These are phyloP conservation scores for Neostapfia colusana DNA, from an alignment of 176 grass and related monocot genomes.

Conservation along the genomic window DNA sequence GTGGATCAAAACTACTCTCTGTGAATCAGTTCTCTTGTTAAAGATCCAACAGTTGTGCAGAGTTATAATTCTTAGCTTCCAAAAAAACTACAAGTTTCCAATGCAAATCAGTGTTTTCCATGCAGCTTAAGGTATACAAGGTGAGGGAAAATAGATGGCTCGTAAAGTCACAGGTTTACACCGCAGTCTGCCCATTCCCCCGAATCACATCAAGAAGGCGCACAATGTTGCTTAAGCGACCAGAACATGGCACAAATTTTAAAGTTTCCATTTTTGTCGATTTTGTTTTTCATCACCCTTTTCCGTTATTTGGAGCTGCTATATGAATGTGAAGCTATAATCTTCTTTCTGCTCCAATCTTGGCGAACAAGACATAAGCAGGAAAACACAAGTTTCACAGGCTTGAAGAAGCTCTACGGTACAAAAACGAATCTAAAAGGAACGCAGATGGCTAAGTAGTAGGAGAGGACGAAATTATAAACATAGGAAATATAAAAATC, in stretches of 20 bases:
- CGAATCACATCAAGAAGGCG: neutral
- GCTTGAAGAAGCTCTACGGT: no score
- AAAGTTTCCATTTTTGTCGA: neutral
- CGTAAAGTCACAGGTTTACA: neutral
- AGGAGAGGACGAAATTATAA: neutral
- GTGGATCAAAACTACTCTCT: constrained; percentile 2
- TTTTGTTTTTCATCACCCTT: neutral
- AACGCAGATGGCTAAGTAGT: no score
- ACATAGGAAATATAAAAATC: neutral
- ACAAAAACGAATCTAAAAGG: neutral
- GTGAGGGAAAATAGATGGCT: neutral
- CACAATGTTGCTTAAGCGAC: no score
- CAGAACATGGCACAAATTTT: no score
- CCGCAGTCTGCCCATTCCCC: neutral
- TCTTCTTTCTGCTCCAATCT: neutral
- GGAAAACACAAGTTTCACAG: neutral
- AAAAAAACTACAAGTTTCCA: no score
- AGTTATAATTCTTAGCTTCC: no score
- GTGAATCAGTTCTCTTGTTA: neutral
- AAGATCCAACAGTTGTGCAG: no score
- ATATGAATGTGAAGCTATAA: neutral
- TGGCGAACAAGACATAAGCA: neutral
- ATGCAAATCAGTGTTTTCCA: neutral
- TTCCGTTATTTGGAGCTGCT: neutral
- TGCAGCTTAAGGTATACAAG: neutral